These are phyloP conservation scores for Rhizophagus sp. DNA, from an alignment of 192 early-diverging fungal genomes.

Conservation along the genomic window DNA sequence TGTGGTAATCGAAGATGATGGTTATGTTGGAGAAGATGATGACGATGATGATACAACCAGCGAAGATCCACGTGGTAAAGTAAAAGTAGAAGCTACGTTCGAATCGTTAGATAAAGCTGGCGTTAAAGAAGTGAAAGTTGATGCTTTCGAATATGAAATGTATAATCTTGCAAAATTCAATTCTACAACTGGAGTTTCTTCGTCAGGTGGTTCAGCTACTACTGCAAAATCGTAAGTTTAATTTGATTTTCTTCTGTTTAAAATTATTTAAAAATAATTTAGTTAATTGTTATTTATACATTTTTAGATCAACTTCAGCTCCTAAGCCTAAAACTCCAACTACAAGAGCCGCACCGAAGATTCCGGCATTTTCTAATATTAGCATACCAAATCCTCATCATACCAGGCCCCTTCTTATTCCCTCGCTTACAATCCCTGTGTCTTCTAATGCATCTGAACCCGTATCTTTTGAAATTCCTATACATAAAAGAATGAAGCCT, in stretches of 20 bases:
- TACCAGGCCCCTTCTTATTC: slow-evolving; percentile 17
- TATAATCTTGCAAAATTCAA: slow-evolving; percentile 29
- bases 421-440: slow-evolving; percentile 19
- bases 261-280: background rate
- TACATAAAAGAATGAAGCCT: slow-evolving; percentile 17
- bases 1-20: slow-evolving; percentile 13
- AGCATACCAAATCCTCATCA: slow-evolving; percentile 27
- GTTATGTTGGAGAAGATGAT: background rate
- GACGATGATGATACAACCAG: background rate
- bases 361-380: slow-evolving; percentile 28
- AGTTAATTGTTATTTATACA: background rate
- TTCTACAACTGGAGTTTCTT: background rate
- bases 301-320: background rate
- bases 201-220: background rate
- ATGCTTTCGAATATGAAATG: slow-evolving; percentile 34
- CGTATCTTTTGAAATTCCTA: slow-evolving; percentile 30
- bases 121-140: slow-evolving; percentile 31
- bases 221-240: background rate
- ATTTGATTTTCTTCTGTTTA: background rate
- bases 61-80: background rate
- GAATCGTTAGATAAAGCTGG: slow-evolving; percentile 25
- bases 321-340: background rate
- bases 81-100: slow-evolving; percentile 28
- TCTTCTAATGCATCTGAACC: background rate
- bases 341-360: slow-evolving; percentile 11